Percentiles rank a stretch among this genome's conserved stretches.
These are phyloP conservation scores for Chaetomium olivaceum DNA, from an alignment of 2,329 filamentous ascomycete genomes.

Conservation along the genomic window DNA sequence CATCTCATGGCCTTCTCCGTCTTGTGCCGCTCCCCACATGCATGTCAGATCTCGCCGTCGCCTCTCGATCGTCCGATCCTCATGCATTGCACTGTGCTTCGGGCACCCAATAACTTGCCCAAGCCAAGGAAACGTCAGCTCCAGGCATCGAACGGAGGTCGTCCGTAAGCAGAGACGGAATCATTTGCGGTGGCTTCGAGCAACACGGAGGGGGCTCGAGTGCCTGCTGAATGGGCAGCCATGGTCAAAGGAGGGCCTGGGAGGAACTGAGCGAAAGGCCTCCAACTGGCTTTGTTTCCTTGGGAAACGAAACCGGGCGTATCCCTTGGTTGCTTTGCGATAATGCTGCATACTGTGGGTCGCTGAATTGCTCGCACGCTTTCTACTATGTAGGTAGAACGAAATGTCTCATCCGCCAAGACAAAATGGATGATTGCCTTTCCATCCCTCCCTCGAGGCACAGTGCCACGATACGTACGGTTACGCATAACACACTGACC, in stretches of 20 bases:
- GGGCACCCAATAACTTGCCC: not conserved
- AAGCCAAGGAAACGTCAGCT: not conserved
- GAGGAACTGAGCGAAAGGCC: too few species aligned
- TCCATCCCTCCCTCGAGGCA: not conserved
- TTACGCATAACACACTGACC: not conserved
- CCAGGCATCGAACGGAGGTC: not conserved
- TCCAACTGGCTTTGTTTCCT: not conserved
- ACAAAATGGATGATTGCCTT: slow-evolving; percentile 7
- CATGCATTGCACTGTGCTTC: not conserved
- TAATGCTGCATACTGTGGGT: too few species aligned
- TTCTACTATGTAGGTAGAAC: too few species aligned
- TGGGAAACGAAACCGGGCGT: not conserved
- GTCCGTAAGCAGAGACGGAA: not conserved
- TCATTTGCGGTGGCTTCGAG: not conserved
- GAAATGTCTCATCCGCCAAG: slow-evolving; percentile 18
- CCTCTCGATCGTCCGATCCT: slow-evolving; percentile 7
- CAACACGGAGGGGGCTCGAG: not conserved
- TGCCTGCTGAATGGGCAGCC: not conserved
- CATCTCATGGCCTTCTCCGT: not conserved
- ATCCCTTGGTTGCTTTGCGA: too few species aligned
- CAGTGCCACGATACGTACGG: not conserved
- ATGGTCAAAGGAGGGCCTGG: not conserved
- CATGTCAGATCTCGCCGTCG: not conserved
- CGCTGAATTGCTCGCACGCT: too few species aligned
- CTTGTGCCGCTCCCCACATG: not conserved